Conservation (phyloP, 257 asterid genomes). For the Solanum pinnatisectum region DNA sequence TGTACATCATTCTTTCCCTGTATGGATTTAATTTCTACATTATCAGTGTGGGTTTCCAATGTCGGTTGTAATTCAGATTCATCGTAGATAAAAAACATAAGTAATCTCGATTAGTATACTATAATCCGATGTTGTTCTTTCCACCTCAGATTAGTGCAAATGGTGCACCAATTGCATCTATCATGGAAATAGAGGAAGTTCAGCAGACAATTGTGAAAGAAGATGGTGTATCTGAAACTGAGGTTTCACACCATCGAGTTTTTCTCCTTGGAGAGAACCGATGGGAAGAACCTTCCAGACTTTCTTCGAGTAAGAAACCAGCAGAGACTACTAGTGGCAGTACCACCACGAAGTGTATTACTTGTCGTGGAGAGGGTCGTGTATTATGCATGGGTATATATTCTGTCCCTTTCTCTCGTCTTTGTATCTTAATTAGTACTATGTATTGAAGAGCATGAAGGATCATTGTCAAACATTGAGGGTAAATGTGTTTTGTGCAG, state of each 20-base stretch:
- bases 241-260: slow-evolving; percentile 41
- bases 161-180: slow-evolving; percentile 49
- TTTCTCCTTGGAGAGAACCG: slow-evolving; percentile 94
- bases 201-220: slow-evolving; percentile 22
- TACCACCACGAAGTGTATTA: slow-evolving; percentile 29
- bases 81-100: background rate
- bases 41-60: background rate
- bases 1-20: background rate
- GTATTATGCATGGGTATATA: slow-evolving; percentile 79
- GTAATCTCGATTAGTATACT: background rate
- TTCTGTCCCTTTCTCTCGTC: background rate
- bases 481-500: slow-evolving; percentile 27
- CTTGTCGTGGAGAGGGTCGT: slow-evolving; percentile 93
- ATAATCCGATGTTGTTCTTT: background rate
- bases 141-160: slow-evolving; percentile 25
- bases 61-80: background rate
- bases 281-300: slow-evolving; percentile 97
- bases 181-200: slow-evolving; percentile 28
- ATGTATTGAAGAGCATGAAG: background rate
- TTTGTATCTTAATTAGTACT: background rate
- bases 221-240: slow-evolving; percentile 21
- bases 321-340: slow-evolving; percentile 18
- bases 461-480: background rate
- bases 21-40: background rate
- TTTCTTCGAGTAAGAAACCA: slow-evolving; percentile 24